Evolutionary conservation across 805 yeast genomes (phyloP), one percentile per base, ranked within the genome.

Genomic region (Hanseniaspora lindneri): DNA sequence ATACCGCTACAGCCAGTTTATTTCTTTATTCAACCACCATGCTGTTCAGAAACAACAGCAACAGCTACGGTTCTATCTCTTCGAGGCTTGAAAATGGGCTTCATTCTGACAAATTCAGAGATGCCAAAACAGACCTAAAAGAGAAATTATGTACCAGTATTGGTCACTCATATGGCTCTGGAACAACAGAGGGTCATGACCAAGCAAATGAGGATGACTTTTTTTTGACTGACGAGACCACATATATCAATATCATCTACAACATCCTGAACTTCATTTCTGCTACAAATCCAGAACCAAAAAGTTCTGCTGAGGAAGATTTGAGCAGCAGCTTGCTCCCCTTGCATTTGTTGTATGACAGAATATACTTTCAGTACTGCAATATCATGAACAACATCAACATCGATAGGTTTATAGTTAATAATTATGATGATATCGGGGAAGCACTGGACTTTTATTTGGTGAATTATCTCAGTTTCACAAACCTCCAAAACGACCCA

Each of bases 261-360:
- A 46, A 46, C 28, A 46, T 46, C 32, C 10, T 46, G 11, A 46
- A 46, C 19, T 34, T 46, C 7, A 46, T 46, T 19, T 46, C 37
- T 27, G 43, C 49, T 3, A 46, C 49, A 16, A 21, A 37, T 25
- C 37, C 39, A 2, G 37, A 39, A 4, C 3, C 5, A 5, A 37
- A 24, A 16, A 16, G 30, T 8, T n/a, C n/a, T n/a, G 20, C 11
- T 24, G 28, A n/a, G 3, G 27, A 34, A 27, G 20, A 33, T 10
- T 3, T 23, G 17, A 28, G 34, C 7, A 9, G 24, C 7, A 19
- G 28, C 1, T n/a, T 29, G 8, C 20, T 46, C 1, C 49, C 49
- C 6, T 11, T 46, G 7, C 36, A 46, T 23, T 20, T 46, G 19
- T n/a, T 32, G 7, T 46, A 30, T 39, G 49, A 46, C 19, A 30